phyloP scores from a whole-genome alignment of 345 rosid genomes.

The Eucalyptus rudis region DNA sequence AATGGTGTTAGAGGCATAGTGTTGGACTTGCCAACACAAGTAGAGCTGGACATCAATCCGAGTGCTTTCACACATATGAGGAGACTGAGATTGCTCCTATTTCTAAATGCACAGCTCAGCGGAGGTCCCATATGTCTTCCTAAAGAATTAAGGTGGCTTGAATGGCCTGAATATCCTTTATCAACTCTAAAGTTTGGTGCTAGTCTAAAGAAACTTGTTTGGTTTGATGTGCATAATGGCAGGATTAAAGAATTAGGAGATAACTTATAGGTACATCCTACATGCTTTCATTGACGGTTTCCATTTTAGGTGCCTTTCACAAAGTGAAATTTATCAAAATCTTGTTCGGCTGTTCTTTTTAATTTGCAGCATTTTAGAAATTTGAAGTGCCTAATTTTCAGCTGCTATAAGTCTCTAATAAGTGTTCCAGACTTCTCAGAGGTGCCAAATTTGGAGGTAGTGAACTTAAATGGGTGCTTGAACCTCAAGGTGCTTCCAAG shows the following conservation, averaged over 20 bases:
- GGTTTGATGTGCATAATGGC: neutral
- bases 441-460: too few relatives aligned
- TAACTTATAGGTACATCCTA: neutral
- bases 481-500: too few relatives aligned
- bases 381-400: neutral
- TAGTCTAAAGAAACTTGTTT: neutral
- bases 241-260: neutral
- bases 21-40: neutral
- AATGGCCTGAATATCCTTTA: neutral
- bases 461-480: too few relatives aligned
- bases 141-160: neutral
- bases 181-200: neutral
- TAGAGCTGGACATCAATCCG: neutral
- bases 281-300: neutral
- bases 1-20: neutral
- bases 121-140: neutral
- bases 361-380: neutral
- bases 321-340: neutral
- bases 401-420: too few relatives aligned
- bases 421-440: too few relatives aligned
- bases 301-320: neutral
- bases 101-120: neutral
- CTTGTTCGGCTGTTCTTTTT: neutral
- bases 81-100: constrained; percentile 4
- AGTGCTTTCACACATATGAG: constrained; percentile 1